Conservation (phyloP, 1,284 basidiomycete species). For the Cutaneotrichosporon sp. region DNA sequence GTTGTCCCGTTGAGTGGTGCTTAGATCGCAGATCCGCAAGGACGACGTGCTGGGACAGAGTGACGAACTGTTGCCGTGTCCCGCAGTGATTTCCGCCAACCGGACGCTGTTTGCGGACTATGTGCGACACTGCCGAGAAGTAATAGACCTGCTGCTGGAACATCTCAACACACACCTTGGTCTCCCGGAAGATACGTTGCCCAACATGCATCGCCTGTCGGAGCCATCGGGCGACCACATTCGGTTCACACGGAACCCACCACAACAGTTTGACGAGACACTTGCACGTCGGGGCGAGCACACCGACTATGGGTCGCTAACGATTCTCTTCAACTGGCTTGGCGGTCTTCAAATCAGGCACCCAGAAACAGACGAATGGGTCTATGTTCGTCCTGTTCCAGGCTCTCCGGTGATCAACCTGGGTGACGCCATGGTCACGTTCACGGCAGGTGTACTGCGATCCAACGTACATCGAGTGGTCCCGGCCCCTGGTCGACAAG, state of each 20-base stretch:
- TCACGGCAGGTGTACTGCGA: slow-evolving; percentile 57
- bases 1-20: too few species aligned
- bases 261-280: slow-evolving; percentile 17
- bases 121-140: slow-evolving; percentile 28
- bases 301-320: slow-evolving; percentile 29
- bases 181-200: slow-evolving; percentile 54
- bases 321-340: slow-evolving; percentile 54
- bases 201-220: slow-evolving; percentile 51
- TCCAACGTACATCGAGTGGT: slow-evolving; percentile 33
- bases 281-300: slow-evolving; percentile 22
- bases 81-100: slow-evolving; percentile 16
- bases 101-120: slow-evolving; percentile 17
- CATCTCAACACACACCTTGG: slow-evolving; percentile 58
- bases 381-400: slow-evolving; percentile 61
- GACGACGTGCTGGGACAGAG: slow-evolving; percentile 24
- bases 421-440: slow-evolving; percentile 57
- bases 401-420: slow-evolving; percentile 60
- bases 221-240: slow-evolving; percentile 59
- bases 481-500: slow-evolving; percentile 53
- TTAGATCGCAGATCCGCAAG: slow-evolving; percentile 21
- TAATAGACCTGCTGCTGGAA: slow-evolving; percentile 56
- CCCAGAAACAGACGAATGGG: slow-evolving; percentile 61
- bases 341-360: slow-evolving; percentile 66
- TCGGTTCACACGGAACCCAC: slow-evolving; percentile 55
- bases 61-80: slow-evolving; percentile 14